Evolutionary conservation across 441 rosid genomes (phyloP).

Genomic region (Adansonia grandidieri): DNA sequence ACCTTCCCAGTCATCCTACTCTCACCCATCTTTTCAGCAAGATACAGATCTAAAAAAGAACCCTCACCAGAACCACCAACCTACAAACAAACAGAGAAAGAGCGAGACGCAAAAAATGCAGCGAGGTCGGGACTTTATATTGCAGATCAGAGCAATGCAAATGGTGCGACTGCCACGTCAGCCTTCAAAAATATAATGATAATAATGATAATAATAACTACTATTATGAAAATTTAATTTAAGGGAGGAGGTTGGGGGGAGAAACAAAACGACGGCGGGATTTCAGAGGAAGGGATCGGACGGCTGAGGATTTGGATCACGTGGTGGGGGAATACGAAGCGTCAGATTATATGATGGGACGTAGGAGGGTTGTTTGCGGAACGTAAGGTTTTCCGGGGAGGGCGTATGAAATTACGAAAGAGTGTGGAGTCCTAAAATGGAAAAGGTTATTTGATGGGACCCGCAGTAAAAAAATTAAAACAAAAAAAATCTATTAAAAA

Average conservation of each 20-base stretch:
- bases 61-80: slow-evolving; percentile 21
- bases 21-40: slow-evolving; percentile 35
- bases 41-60: slow-evolving; percentile 22
- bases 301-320: slow-evolving; percentile 16
- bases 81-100: not conserved
- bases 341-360: not conserved
- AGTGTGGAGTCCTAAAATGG: not conserved
- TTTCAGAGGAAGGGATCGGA: slow-evolving; percentile 6
- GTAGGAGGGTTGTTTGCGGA: not conserved
- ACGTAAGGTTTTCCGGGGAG: not conserved
- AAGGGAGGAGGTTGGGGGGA: slow-evolving; percentile 31
- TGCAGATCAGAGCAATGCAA: slow-evolving; percentile 19
- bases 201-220: not conserved
- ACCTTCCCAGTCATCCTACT: slow-evolving; percentile 63
- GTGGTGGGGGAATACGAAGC: not conserved
- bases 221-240: not conserved
- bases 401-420: not conserved
- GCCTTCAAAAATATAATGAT: not conserved
- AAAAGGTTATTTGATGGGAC: slow-evolving; percentile 17
- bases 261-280: slow-evolving; percentile 10
- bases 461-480: not conserved
- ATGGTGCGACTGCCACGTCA: slow-evolving; percentile 51
- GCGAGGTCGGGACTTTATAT: slow-evolving; percentile 34
- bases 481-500: not conserved
- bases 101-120: not conserved